Conservation (phyloP, 257 asterid genomes). For the Solanum medicagineum region DNA sequence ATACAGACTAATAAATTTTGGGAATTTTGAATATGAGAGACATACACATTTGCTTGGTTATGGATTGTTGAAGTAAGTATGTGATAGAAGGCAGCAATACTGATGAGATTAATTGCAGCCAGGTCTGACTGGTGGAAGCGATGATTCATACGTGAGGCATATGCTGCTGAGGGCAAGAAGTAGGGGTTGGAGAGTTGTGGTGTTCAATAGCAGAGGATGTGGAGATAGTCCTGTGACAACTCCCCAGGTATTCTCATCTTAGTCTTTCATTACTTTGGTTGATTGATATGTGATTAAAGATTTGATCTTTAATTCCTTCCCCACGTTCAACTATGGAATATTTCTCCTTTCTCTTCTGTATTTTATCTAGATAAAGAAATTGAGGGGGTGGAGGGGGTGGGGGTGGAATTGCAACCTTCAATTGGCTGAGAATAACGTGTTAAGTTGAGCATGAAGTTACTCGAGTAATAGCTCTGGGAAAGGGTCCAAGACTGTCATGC, state of each 20-base stretch:
- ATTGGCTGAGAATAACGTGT: not conserved
- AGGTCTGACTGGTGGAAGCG: conserved; percentile 96
- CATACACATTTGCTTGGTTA: not conserved
- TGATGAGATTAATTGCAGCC: conserved; percentile 54
- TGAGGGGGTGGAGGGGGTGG: too few relatives aligned
- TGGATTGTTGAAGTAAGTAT: not conserved
- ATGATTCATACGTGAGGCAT: conserved; percentile 79
- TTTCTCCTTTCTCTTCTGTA: not conserved
- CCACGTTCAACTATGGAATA: not conserved
- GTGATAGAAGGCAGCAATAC: not conserved
- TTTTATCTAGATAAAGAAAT: not conserved
- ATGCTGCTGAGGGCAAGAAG: conserved; percentile 73
- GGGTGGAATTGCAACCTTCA: not conserved
- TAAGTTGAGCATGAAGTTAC: not conserved
- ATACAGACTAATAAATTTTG: not conserved
- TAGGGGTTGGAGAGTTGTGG: conserved; percentile 79
- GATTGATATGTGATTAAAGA: not conserved
- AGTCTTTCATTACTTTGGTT: not conserved
- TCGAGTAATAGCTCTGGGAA: not conserved
- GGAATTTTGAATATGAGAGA: not conserved
- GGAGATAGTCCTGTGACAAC: conserved; percentile 88
- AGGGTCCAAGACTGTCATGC: not conserved
- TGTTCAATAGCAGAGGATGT: conserved; percentile 91
- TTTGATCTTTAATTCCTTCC: not conserved
- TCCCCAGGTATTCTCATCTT: conserved; percentile 47